Conservation (phyloP, 352 stramenopile genomes). For the Blastocystis sp. region DNA sequence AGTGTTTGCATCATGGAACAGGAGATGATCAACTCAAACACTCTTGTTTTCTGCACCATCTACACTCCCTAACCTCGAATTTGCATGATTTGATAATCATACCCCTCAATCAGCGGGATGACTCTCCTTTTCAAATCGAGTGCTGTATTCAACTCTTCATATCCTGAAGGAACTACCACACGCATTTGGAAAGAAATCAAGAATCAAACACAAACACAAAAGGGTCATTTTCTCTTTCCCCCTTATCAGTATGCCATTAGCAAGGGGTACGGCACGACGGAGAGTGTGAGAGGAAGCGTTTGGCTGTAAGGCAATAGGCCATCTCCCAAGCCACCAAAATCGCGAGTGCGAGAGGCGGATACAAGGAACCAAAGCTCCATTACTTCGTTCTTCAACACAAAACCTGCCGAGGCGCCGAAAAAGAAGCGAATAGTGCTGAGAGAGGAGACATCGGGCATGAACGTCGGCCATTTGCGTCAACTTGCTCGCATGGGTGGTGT, state of each 20-base stretch:
- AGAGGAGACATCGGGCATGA: conserved; percentile 49
- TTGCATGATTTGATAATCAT: too few species aligned
- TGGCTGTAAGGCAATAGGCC: conserved; percentile 3
- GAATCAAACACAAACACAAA: not conserved
- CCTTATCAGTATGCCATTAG: not conserved
- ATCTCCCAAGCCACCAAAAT: conserved; percentile 23
- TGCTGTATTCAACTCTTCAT: too few species aligned
- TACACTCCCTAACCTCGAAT: not conserved
- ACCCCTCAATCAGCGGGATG: too few species aligned
- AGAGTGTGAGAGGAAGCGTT: conserved; percentile 17
- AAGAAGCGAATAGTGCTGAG: conserved; percentile 24
- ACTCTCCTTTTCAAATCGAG: too few species aligned
- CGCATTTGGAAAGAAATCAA: not conserved
- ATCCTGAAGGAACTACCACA: too few species aligned
- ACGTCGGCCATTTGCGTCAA: conserved; percentile 51
- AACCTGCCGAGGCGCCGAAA: not conserved
- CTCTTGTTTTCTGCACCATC: not conserved
- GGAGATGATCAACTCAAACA: not conserved
- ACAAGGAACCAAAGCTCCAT: conserved; percentile 23
- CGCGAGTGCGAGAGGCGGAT: not conserved
- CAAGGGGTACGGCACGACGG: not conserved
- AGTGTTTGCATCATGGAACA: too few species aligned
- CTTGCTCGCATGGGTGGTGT: conserved; percentile 52
- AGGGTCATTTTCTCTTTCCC: not conserved
- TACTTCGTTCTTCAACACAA: not conserved